phyloP scores from a whole-genome alignment of 2,329 filamentous ascomycete genomes.

The Cytospora leucostoma region DNA sequence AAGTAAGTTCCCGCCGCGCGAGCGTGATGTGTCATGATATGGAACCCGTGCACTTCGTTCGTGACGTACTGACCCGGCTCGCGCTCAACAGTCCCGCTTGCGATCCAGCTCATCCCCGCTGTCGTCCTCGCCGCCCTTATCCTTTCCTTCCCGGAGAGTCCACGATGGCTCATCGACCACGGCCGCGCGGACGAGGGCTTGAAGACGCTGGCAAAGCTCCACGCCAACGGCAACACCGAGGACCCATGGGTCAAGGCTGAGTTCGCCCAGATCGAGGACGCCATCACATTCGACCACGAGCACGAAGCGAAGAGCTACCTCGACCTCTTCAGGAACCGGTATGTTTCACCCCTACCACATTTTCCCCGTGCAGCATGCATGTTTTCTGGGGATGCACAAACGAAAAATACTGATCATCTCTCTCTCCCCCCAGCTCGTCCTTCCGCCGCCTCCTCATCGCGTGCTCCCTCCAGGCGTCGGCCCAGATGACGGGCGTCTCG shows the following conservation, averaged over 20 bases:
- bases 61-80: background rate
- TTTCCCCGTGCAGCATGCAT: too few relatives aligned
- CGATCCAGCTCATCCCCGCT: slow-evolving; percentile 66
- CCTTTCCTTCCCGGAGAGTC: slow-evolving; percentile 68
- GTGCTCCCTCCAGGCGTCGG: slow-evolving; percentile 66
- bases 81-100: slow-evolving; percentile 33
- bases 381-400: background rate
- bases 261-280: slow-evolving; percentile 64
- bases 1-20: slow-evolving; percentile 1
- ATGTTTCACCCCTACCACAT: slow-evolving; percentile 1
- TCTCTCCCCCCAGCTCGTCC: slow-evolving; percentile 46
- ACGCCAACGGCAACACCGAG: slow-evolving; percentile 65
- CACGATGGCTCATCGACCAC: slow-evolving; percentile 75
- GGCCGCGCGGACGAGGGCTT: slow-evolving; percentile 66
- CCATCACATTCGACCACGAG: slow-evolving; percentile 66
- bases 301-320: slow-evolving; percentile 68
- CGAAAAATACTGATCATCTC: background rate
- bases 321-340: slow-evolving; percentile 65
- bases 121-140: slow-evolving; percentile 66
- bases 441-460: slow-evolving; percentile 74
- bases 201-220: slow-evolving; percentile 66
- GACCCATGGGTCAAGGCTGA: slow-evolving; percentile 74
- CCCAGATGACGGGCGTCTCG: slow-evolving; percentile 76
- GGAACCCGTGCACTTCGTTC: too few relatives aligned
- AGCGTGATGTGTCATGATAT: background rate